Evolutionary conservation across 1,139 yeast species (phyloP), one percentile per base, ranked within the genome.

Genomic region (Casaregolazyma suthepensis): DNA sequence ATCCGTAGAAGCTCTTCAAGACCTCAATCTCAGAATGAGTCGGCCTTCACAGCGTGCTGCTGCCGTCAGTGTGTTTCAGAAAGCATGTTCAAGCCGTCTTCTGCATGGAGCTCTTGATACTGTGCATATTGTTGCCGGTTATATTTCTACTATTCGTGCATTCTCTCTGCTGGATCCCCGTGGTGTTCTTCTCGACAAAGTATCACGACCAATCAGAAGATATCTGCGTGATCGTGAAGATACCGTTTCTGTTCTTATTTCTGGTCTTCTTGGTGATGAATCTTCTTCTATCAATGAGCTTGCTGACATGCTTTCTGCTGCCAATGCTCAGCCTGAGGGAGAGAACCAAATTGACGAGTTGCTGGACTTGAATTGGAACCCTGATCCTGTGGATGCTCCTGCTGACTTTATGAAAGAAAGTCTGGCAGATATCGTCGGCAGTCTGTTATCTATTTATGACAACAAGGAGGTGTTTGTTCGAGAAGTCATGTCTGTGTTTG

Each of bases 371-470:
- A 73, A 78, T 31, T 91, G 98, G 98, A 71, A 70, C 6, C 98
- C 98, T 0, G 96, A 89, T 62, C 97, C 97, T 0, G 78, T 87
- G n/a, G 96, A 87, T 70, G 96, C 96, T 0, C 78, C 94, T 7
- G 87, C 96, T 0, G 96, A 90, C 66, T 88, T 89, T 67, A 78
- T 80, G 53, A 81, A 81, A 58, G 80, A 79, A n/a, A 63, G 62
- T 18, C 51, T 61, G 3, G 54, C 62, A n/a, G 96, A 88, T 65
- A 78, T 85, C 3, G 81, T 89, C 20, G 90, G 83, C 59, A 81
- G 89, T 0, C 72, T 89, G 43, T 75, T 87, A 1, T 82, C 93
- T 0, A 80, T 91, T 1, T 87, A 86, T 67, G 96, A 90, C 52
- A 81, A 86, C 57, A 85, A 85, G 61, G 87, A 81, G n/a, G 74